Base-by-base conservation (phyloP, 2,329 filamentous ascomycete species). In the Coniosporium tulheliwenetii region DNA sequence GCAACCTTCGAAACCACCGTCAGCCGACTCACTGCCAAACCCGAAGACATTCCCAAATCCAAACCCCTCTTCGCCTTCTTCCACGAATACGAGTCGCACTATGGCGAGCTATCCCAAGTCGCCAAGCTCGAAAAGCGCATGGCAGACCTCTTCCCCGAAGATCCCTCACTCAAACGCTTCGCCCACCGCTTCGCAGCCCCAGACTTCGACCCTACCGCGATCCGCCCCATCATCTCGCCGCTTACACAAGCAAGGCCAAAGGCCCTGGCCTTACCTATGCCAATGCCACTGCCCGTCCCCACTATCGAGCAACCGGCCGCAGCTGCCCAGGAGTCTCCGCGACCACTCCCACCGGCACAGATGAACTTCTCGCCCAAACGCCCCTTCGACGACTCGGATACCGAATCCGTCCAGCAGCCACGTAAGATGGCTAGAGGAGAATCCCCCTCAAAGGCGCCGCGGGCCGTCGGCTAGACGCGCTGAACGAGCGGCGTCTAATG, bases 1-100 rank as follows among this genome's bases (percentile, higher is more conserved):
- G 87, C 91, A 8, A 86, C 95, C 2, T 98, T 98, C 52, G 91
- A 96, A 58, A 95, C 87, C 12, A 86, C 87, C 12, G 84, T 95
- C 44, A 84, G 81, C 54, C 80, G 80, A 45, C 72, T 96, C 36
- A 75, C 81, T 7, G 72, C 81, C 16, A 91, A 87, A 49, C 76
- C 83, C 0, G 83, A 86, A 49, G 75, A 76, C 9, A 64, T 80
- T 1, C 62, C 70, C 41, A 91, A 86, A 54, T 77, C 87, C 8
- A 93, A 91, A 57, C 75, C 82, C 1, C 73, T 98, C 1, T 94
- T 93, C 52, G 70, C 78, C 2, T 96, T 89, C 62, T 89, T 98
- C 58, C 89, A 98, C 62, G 81, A 87, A 50, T 94, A 93, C 56
- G 91, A 98, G 63, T 87, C 86, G 9, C 79, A 86, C 47, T 98